These are phyloP conservation scores for Aspergillus aculeatus DNA, from an alignment of 2,329 filamentous ascomycete species.

Conservation along the genomic window DNA sequence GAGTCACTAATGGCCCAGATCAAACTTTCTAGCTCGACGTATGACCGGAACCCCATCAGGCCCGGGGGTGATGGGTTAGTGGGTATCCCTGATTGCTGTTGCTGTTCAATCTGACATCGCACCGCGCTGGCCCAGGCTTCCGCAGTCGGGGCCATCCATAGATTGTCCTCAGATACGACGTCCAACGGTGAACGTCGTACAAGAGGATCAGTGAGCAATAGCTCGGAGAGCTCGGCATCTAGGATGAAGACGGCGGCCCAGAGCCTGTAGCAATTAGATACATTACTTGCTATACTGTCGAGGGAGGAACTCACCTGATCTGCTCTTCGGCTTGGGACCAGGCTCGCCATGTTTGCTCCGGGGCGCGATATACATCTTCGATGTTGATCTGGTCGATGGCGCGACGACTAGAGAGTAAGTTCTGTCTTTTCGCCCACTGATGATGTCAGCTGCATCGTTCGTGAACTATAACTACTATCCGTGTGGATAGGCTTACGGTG, in stretches of 20 bases:
- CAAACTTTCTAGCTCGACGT: slow-evolving; percentile 23
- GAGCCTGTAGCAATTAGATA: background rate
- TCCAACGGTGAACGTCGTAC: slow-evolving; percentile 4
- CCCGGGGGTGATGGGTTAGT: background rate
- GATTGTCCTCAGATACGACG: slow-evolving; percentile 6
- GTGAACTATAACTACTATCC: background rate
- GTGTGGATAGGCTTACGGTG: slow-evolving; percentile 21
- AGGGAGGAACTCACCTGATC: slow-evolving; percentile 16
- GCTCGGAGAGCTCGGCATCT: slow-evolving; percentile 28
- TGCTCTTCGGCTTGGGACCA: slow-evolving; percentile 27
- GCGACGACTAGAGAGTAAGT: background rate
- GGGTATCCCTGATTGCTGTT: background rate
- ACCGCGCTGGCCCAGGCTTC: slow-evolving; percentile 7
- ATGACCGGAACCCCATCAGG: slow-evolving; percentile 15
- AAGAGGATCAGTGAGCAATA: slow-evolving; percentile 20
- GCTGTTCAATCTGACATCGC: slow-evolving; percentile 4
- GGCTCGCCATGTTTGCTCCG: slow-evolving; percentile 17
- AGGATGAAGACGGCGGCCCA: slow-evolving; percentile 21
- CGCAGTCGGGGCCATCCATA: slow-evolving; percentile 16
- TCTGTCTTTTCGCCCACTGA: slow-evolving; percentile 11
- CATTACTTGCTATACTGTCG: background rate
- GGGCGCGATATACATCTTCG: slow-evolving; percentile 7
- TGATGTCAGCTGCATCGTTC: background rate
- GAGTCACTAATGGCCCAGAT: slow-evolving; percentile 20
- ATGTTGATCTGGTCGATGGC: background rate